Evolutionary conservation across 352 stramenopile genomes (phyloP).

Genomic region (Thalassiosira oceanica): DNA sequence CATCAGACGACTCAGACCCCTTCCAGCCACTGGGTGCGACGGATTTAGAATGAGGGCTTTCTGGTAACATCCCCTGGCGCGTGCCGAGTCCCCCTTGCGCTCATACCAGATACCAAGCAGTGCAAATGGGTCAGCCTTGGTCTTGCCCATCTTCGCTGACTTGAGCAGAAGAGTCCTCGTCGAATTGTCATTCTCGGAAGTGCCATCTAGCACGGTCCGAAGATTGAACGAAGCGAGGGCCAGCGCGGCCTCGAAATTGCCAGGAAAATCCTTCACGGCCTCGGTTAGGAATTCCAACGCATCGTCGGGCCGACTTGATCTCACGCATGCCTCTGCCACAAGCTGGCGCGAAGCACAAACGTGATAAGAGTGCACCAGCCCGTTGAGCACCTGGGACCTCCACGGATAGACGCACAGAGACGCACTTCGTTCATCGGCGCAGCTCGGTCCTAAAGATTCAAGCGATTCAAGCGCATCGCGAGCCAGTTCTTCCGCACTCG

Average conservation of each 20-base stretch:
- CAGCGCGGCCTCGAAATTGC: constrained; percentile 53
- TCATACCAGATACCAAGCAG: constrained; percentile 73
- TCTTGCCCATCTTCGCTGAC: constrained; percentile 64
- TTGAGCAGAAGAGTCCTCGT: constrained; percentile 60
- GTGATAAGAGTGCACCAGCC: constrained; percentile 34
- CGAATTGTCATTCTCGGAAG: constrained; percentile 10
- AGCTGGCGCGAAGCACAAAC: constrained; percentile 55
- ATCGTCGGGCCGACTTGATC: constrained; percentile 37
- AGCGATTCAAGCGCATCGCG: constrained; percentile 27
- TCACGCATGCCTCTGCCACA: constrained; percentile 56
- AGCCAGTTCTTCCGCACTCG: constrained; percentile 21
- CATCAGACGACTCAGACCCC: constrained; percentile 57
- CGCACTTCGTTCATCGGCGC: not conserved
- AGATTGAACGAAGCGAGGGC: constrained; percentile 63
- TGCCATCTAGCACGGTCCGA: constrained; percentile 30
- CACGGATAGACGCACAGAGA: constrained; percentile 48
- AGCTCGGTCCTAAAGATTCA: constrained; percentile 1
- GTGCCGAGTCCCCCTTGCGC: constrained; percentile 38
- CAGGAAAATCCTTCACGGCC: constrained; percentile 51
- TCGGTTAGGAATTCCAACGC: constrained; percentile 55
- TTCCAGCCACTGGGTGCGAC: constrained; percentile 64
- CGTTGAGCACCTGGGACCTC: constrained; percentile 13
- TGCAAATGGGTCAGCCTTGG: constrained; percentile 58
- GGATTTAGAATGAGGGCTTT: constrained; percentile 57
- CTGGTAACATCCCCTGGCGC: constrained; percentile 59